Conservation (phyloP, 2,329 filamentous ascomycete genomes). For the Colletotrichum sp. region DNA sequence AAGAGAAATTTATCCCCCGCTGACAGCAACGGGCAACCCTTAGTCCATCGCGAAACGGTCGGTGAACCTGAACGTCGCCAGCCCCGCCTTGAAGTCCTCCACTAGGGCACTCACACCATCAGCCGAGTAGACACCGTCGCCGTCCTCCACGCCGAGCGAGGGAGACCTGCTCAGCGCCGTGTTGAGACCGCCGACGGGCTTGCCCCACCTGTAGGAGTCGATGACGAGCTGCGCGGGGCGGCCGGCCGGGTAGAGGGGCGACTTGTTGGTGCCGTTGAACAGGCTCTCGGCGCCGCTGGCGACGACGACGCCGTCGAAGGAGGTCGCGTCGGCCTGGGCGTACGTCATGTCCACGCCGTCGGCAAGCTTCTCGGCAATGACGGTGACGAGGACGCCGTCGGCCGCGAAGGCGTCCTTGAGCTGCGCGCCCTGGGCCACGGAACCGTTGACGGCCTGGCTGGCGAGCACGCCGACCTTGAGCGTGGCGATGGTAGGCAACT, state of each 20-base stretch:
- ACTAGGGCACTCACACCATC: slow-evolving; percentile 43
- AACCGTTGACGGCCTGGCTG: slow-evolving; percentile 42
- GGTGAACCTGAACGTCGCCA: slow-evolving; percentile 70
- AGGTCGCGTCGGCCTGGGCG: slow-evolving; percentile 64
- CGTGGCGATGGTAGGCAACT: slow-evolving; percentile 64
- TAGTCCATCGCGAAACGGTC: slow-evolving; percentile 65
- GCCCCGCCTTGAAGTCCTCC: slow-evolving; percentile 57
- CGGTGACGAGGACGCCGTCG: slow-evolving; percentile 59
- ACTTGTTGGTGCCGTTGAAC: slow-evolving; percentile 49
- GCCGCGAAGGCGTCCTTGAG: slow-evolving; percentile 55
- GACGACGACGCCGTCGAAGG: slow-evolving; percentile 69
- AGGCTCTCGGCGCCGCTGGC: slow-evolving; percentile 56
- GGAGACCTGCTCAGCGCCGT: slow-evolving; percentile 25
- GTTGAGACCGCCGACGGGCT: slow-evolving; percentile 69
- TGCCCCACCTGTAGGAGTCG: slow-evolving; percentile 71
- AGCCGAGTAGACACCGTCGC: slow-evolving; percentile 46
- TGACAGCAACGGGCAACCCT: background rate
- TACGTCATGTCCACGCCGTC: slow-evolving; percentile 68
- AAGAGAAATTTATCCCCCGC: background rate
- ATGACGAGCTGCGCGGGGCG: slow-evolving; percentile 68
- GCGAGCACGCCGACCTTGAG: slow-evolving; percentile 69
- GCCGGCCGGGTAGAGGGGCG: slow-evolving; percentile 66
- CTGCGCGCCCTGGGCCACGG: slow-evolving; percentile 51
- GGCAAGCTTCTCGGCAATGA: slow-evolving; percentile 65
- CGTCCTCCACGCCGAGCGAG: slow-evolving; percentile 42